Evolutionary conservation across 345 rosid species (phyloP).

Genomic region (Adansonia digitata): DNA sequence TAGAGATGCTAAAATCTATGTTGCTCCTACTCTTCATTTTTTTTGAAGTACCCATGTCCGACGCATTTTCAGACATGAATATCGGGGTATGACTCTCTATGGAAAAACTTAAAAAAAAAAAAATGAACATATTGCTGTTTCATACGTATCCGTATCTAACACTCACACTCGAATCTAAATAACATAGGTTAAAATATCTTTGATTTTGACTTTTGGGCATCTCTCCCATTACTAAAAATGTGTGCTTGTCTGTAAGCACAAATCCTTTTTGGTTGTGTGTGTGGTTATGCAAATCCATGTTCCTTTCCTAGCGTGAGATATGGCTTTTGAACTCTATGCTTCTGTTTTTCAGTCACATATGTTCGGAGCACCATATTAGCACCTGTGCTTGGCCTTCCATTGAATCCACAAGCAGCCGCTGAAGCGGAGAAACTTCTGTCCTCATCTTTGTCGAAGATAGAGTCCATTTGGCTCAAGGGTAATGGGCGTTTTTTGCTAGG

Average conservation of each 20-base stretch:
- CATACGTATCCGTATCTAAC: no score
- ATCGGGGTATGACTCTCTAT: no score
- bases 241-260: not conserved
- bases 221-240: not conserved
- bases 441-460: slow-evolving; percentile 51
- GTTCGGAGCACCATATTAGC: slow-evolving; percentile 41
- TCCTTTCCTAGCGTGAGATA: not conserved
- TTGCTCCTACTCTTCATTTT: no score
- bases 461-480: slow-evolving; percentile 74
- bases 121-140: no score
- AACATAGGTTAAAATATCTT: no score
- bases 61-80: no score
- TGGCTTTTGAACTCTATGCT: slow-evolving; percentile 9
- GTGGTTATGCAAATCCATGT: not conserved
- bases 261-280: not conserved
- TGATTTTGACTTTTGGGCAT: not conserved
- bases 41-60: no score
- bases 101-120: no score
- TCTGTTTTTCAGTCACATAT: slow-evolving; percentile 40
- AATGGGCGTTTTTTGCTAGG: slow-evolving; percentile 62
- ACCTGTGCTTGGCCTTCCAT: slow-evolving; percentile 47
- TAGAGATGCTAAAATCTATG: not conserved
- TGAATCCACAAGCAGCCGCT: slow-evolving; percentile 58
- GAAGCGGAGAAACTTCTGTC: slow-evolving; percentile 52
- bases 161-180: no score